Evolutionary conservation across 2,329 filamentous ascomycete species (phyloP).

Genomic region (Thermochaetoides dissita): DNA sequence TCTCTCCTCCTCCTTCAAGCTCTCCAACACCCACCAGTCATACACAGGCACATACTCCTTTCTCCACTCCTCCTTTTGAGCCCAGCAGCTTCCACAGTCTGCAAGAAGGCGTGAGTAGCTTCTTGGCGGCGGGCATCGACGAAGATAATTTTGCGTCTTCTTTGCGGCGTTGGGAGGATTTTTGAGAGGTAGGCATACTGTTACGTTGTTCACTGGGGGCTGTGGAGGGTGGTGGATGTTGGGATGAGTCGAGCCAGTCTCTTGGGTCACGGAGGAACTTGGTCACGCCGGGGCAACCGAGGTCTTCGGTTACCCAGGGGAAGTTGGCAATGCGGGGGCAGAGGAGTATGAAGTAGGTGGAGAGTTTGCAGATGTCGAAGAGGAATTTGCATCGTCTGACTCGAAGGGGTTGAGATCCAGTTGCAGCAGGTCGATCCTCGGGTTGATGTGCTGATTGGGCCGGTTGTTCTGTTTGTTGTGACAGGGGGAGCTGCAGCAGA

Average conservation of each 20-base stretch:
- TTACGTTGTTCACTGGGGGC: no score
- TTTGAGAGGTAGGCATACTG: no score
- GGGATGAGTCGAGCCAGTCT: conserved; percentile 19
- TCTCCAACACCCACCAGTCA: conserved; percentile 27
- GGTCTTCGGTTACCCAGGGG: conserved; percentile 22
- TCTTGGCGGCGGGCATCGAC: conserved; percentile 20
- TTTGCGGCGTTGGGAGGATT: background rate
- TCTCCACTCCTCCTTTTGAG: conserved; percentile 15
- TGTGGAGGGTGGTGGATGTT: conserved; percentile 1
- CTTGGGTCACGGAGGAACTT: conserved; percentile 22
- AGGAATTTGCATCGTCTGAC: conserved; percentile 20
- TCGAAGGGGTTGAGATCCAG: background rate
- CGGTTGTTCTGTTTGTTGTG: background rate
- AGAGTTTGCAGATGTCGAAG: conserved; percentile 25
- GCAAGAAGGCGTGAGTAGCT: conserved; percentile 19
- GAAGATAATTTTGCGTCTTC: conserved; percentile 15
- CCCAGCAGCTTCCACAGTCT: conserved; percentile 13
- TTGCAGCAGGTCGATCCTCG: background rate
- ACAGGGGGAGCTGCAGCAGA: background rate
- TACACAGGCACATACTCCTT: conserved; percentile 20
- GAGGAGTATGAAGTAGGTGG: conserved; percentile 25
- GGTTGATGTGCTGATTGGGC: no score
- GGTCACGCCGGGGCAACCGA: conserved; percentile 26
- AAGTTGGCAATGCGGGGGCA: conserved; percentile 26
- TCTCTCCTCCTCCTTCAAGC: conserved; percentile 14